phyloP scores from a whole-genome alignment of 176 grass and related monocot species.

The Triticum turgidum region DNA sequence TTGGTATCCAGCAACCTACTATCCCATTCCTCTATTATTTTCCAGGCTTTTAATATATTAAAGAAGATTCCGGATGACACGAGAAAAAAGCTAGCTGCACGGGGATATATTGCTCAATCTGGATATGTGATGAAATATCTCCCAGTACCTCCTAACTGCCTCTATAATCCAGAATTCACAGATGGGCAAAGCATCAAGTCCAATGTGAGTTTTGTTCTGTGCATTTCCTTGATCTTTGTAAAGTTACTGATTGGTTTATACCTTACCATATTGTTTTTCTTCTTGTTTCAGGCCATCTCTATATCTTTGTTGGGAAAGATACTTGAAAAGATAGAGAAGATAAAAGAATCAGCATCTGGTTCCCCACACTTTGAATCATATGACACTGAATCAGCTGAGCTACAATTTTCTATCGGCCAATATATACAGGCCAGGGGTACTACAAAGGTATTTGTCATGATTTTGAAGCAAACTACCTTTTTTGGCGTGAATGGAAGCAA shows the following conservation, averaged over 20 bases:
- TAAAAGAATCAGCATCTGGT: slow-evolving; percentile 76
- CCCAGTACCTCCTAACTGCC: slow-evolving; percentile 84
- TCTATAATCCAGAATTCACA: slow-evolving; percentile 73
- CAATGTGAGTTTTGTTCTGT: slow-evolving; percentile 57
- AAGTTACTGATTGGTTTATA: slow-evolving; percentile 16
- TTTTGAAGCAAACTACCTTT: neutral
- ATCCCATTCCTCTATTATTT: slow-evolving; percentile 21
- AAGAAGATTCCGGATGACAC: slow-evolving; percentile 77
- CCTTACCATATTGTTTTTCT: slow-evolving; percentile 34
- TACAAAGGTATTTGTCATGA: slow-evolving; percentile 56
- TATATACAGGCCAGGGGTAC: slow-evolving; percentile 85
- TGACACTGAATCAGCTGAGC: slow-evolving; percentile 60
- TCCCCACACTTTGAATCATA: slow-evolving; percentile 79
- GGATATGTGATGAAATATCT: slow-evolving; percentile 82
- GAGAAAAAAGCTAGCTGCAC: slow-evolving; percentile 56
- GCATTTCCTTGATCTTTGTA: neutral
- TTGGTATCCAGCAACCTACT: neutral
- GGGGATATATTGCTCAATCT: slow-evolving; percentile 62
- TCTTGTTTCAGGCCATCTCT: slow-evolving; percentile 72
- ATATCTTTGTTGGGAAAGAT: slow-evolving; percentile 46
- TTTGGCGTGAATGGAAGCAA: no score
- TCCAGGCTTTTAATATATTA: slow-evolving; percentile 79
- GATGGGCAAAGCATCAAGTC: slow-evolving; percentile 82
- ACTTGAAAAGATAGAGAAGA: slow-evolving; percentile 46
- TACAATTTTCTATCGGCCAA: slow-evolving; percentile 58